phyloP scores from a whole-genome alignment of 805 yeast genomes.

The Tetrapisispora namnaoensis region DNA sequence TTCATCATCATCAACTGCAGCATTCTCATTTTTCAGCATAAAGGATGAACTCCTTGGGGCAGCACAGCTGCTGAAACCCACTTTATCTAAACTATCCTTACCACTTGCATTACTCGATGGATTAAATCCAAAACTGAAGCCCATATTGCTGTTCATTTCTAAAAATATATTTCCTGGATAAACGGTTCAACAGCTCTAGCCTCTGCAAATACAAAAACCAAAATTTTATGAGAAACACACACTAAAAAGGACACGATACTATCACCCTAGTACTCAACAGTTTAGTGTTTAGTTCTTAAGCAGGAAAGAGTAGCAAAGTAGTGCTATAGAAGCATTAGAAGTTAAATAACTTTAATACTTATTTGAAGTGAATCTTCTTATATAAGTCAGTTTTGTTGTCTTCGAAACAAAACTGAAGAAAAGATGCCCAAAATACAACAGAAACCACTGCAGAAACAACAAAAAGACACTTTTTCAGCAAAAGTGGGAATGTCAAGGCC shows the following conservation, averaged over 20 bases:
- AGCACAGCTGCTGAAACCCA: background rate
- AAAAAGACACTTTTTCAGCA: no score
- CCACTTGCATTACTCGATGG: conserved; percentile 1
- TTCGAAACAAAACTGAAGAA: background rate
- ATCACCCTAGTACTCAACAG: no score
- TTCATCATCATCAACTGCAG: background rate
- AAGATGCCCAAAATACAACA: background rate
- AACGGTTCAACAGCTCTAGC: background rate
- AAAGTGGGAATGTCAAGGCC: no score
- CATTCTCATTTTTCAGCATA: background rate
- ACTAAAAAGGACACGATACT: no score
- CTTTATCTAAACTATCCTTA: background rate
- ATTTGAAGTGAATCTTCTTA: background rate
- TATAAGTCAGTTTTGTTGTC: background rate
- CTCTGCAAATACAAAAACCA: background rate
- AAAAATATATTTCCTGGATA: background rate
- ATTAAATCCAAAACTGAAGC: conserved; percentile 15
- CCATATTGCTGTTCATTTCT: conserved; percentile 3
- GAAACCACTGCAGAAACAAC: no score
- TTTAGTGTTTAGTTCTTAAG: no score
- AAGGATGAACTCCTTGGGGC: no score
- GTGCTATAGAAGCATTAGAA: no score
- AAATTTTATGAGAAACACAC: no score
- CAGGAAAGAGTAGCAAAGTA: no score
- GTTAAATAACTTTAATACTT: background rate